Base-by-base conservation (phyloP, 1,139 yeast genomes). In the Nakaseomyces sp. region DNA sequence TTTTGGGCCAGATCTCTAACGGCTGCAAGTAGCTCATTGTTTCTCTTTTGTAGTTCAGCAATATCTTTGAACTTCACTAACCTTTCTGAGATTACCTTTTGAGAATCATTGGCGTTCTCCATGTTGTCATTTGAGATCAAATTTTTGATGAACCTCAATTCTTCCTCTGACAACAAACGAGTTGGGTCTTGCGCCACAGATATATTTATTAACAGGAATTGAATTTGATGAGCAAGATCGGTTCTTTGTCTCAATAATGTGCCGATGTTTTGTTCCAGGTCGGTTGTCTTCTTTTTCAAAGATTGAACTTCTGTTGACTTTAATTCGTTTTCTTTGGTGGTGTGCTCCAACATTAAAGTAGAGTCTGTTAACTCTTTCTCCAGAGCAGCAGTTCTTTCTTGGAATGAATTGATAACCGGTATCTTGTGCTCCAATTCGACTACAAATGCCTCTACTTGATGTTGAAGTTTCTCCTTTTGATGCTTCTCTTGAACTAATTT, bases 151-250 rank as follows among this genome's bases (percentile, higher is more conserved):
- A 51, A 78, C 24, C 67, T 67, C 49, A 73, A 71, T 55, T 86
- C 94, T 18, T 72, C 70, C 3, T 43, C 29, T 6, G 51, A 42
- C 5, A 35, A 18, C 25, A 57, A 43, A 9, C 49, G 47, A 10
- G 49, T 49, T 12, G 40, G 41, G 6, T 65, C 60, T 40, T 39
- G 26, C 37, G 79, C 71, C 12, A 79, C 68, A 44, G 83, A 76
- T 6, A 81, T 71, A 58, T 86, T 91, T 15, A 84, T 74, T 43
- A 89, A 69, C 40, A 87, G 71, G 46, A 74, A 76, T 52, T 86
- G 86, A 17, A 91, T 74, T 61, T 91, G 97, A 38, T 81, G 76
- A 10, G 94, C 84, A 39, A 89, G 68, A 57, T 89, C 96, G 33
- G 72, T 68, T 42, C 81, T 74, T 52, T 82, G 77, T 51, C 74